Percentiles rank a stretch among this genome's conserved stretches.
Evolutionary conservation across 805 yeast species (phyloP).

Genomic region (Danielia oregonensis): DNA sequence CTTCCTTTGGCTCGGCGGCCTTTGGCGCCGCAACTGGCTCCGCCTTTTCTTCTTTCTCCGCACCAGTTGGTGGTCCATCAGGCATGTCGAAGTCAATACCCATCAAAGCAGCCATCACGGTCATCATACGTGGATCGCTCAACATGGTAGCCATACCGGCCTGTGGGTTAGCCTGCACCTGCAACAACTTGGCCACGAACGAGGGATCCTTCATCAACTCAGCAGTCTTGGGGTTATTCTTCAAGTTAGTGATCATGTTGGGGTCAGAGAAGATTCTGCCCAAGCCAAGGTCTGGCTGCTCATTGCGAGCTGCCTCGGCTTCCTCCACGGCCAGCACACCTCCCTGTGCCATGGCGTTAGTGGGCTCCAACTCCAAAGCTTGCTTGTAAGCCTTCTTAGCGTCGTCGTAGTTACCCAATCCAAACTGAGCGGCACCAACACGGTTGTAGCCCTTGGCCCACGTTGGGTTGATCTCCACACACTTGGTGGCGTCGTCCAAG

Average conservation of each 20-base stretch:
- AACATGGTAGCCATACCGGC: conserved; percentile 66
- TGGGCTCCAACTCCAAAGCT: conserved; percentile 76
- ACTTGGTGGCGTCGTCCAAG: conserved; percentile 77
- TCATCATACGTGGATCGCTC: conserved; percentile 83
- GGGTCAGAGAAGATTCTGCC: conserved; percentile 81
- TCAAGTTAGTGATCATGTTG: conserved; percentile 66
- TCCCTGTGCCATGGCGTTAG: conserved; percentile 80
- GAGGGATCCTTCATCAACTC: conserved; percentile 85
- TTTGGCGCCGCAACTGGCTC: conserved; percentile 3
- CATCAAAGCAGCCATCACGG: conserved; percentile 77
- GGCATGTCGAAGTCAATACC: conserved; percentile 69
- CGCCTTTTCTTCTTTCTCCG: conserved; percentile 11
- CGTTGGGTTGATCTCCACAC: conserved; percentile 72
- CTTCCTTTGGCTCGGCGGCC: conserved; percentile 5
- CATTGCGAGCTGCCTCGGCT: conserved; percentile 50
- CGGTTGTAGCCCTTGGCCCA: conserved; percentile 98
- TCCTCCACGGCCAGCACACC: conserved; percentile 72
- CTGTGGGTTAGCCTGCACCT: conserved; percentile 68
- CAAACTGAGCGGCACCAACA: conserved; percentile 88
- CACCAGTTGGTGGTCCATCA: conserved; percentile 16
- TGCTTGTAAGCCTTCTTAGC: conserved; percentile 70
- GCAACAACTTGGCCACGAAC: conserved; percentile 64
- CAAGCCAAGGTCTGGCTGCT: conserved; percentile 70
- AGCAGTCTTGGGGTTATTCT: conserved; percentile 80
- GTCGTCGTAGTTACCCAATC: conserved; percentile 74